Percentiles rank a stretch among this genome's conserved stretches.
These are phyloP conservation scores for Wallacemonas sp. DNA, from an alignment of 208 protist genomes.

Conservation along the genomic window DNA sequence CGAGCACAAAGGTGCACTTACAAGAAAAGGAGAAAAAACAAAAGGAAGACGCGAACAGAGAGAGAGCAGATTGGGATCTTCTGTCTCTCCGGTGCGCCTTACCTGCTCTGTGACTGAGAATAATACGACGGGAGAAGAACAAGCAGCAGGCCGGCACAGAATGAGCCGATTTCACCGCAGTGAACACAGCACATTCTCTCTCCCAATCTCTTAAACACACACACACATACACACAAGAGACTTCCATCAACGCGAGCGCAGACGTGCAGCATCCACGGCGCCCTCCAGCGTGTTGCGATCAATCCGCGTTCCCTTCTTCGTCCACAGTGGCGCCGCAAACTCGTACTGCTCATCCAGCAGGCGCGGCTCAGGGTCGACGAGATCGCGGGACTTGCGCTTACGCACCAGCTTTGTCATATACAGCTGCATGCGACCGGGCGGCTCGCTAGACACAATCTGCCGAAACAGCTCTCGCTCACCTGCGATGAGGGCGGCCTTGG, in stretches of 20 bases:
- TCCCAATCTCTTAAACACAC: conserved; percentile 4
- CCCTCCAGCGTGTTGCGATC: conserved; percentile 89
- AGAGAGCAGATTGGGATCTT: too few relatives aligned
- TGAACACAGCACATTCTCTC: background rate
- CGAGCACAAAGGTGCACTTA: too few relatives aligned
- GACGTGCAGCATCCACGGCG: conserved; percentile 52
- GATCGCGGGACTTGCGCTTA: conserved; percentile 87
- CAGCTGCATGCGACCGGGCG: conserved; percentile 82
- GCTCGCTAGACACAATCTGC: conserved; percentile 81
- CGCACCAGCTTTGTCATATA: conserved; percentile 89
- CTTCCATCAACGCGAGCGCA: conserved; percentile 18
- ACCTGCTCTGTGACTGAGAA: too few relatives aligned
- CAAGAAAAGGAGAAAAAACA: too few relatives aligned
- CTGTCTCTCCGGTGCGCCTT: too few relatives aligned
- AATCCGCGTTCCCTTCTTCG: conserved; percentile 82
- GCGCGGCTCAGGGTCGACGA: conserved; percentile 75
- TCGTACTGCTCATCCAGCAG: conserved; percentile 90
- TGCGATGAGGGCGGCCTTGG: conserved; percentile 88
- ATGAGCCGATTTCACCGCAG: too few relatives aligned
- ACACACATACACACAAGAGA: too few relatives aligned
- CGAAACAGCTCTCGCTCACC: conserved; percentile 84
- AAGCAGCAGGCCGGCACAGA: too few relatives aligned
- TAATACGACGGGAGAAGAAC: too few relatives aligned
- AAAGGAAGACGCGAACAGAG: too few relatives aligned
- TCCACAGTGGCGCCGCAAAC: conserved; percentile 89